phyloP scores from a whole-genome alignment of 2,329 filamentous ascomycete species.

The Pseudogymnoascus sp. region DNA sequence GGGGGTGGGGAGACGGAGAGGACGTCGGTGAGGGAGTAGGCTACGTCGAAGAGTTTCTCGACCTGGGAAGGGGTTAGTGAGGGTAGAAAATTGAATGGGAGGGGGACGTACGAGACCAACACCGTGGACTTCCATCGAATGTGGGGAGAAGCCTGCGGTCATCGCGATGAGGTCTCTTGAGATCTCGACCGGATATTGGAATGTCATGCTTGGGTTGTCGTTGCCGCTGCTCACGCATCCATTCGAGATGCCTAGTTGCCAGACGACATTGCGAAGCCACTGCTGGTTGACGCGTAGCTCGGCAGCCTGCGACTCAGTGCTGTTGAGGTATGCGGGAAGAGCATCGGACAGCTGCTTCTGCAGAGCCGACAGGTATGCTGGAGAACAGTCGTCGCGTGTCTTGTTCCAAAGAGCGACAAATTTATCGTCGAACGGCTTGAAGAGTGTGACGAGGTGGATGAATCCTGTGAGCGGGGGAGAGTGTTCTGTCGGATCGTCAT shows the following conservation, averaged over 20 bases:
- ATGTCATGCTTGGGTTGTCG: constrained; percentile 49
- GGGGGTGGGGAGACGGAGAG: constrained; percentile 56
- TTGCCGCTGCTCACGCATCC: constrained; percentile 42
- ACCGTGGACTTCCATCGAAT: constrained; percentile 67
- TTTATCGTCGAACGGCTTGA: constrained; percentile 57
- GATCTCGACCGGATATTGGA: constrained; percentile 56
- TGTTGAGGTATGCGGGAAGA: constrained; percentile 43
- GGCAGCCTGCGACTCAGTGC: constrained; percentile 45
- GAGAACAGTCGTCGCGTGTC: constrained; percentile 48
- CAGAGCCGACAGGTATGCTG: constrained; percentile 48
- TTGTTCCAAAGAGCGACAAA: constrained; percentile 63
- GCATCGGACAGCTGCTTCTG: constrained; percentile 57
- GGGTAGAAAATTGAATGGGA: neutral
- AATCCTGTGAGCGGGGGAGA: constrained; percentile 49
- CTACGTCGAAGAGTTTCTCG: constrained; percentile 73
- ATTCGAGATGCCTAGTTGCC: constrained; percentile 54
- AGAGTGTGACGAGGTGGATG: constrained; percentile 54
- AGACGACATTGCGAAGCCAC: constrained; percentile 58
- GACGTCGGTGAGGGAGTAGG: constrained; percentile 65
- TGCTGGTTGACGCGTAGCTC: constrained; percentile 54
- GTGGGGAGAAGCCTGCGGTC: constrained; percentile 63
- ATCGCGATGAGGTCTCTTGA: constrained; percentile 56
- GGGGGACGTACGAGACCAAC: constrained; percentile 57
- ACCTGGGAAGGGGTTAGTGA: constrained; percentile 38
- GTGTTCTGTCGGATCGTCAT: constrained; percentile 53